Percentiles rank a stretch among this genome's conserved stretches.
These are phyloP conservation scores for Botrytis galanthina DNA, from an alignment of 2,329 filamentous ascomycete genomes.

Conservation along the genomic window DNA sequence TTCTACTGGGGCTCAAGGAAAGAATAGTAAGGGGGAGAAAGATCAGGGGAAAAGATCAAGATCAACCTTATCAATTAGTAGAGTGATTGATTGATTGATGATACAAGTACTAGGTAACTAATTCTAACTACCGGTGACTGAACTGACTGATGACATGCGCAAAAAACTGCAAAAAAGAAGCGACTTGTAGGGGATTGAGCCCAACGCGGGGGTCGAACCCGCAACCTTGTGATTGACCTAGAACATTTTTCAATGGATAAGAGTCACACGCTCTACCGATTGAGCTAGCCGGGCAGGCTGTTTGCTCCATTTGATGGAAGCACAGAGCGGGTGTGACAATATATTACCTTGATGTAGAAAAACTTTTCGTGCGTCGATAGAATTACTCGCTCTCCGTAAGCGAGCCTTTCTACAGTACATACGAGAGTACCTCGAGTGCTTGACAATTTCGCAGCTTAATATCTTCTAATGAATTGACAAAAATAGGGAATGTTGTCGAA, in stretches of 20 bases:
- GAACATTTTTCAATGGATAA: constrained; percentile 24
- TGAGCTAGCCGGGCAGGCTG: constrained; percentile 34
- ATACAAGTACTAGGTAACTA: background rate
- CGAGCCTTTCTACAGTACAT: background rate
- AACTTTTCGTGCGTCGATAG: background rate
- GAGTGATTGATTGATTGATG: no score
- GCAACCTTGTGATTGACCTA: constrained; percentile 43
- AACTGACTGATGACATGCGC: no score
- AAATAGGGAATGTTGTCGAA: background rate
- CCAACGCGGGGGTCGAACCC: constrained; percentile 45
- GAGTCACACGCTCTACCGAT: constrained; percentile 39
- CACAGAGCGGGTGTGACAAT: accelerated
- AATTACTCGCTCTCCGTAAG: background rate
- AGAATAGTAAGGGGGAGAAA: no score
- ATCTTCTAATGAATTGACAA: background rate
- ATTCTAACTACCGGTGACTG: no score
- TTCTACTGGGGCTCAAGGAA: background rate
- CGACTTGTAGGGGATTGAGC: constrained; percentile 29
- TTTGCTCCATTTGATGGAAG: background rate
- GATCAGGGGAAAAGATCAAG: background rate
- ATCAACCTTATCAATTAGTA: no score
- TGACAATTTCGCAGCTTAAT: background rate
- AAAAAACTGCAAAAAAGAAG: background rate
- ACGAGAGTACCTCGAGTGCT: no score
- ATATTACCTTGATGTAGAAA: accelerated